These are phyloP conservation scores for Purshia tridentata DNA, from an alignment of 306 rosid species.

Conservation along the genomic window DNA sequence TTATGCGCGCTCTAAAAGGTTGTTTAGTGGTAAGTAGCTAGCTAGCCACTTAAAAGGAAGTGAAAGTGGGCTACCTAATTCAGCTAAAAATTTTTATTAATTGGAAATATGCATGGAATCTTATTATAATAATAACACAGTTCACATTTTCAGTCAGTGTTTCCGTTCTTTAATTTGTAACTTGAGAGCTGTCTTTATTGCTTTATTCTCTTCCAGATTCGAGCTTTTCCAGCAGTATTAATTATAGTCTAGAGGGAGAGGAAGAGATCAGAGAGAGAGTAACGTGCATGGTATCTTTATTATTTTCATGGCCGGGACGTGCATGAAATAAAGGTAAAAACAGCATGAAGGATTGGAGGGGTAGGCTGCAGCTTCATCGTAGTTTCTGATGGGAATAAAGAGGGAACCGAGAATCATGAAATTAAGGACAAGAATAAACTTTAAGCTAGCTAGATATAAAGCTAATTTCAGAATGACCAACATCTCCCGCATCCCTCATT, in stretches of 20 bases:
- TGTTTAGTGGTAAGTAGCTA: constrained; percentile 1
- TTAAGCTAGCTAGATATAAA: constrained; percentile 26
- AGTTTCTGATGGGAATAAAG: constrained; percentile 60
- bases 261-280: constrained; percentile 35
- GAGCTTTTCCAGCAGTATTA: constrained; percentile 46
- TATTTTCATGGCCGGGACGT: constrained; percentile 51
- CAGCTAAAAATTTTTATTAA: constrained; percentile 19
- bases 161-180: constrained; percentile 30
- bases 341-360: constrained; percentile 29
- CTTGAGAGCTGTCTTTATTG: constrained; percentile 49
- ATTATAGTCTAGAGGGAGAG: constrained; percentile 7
- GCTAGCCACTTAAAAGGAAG: constrained; percentile 29
- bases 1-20: constrained; percentile 12
- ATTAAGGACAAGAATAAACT: constrained; percentile 95
- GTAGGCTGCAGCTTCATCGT: constrained; percentile 50
- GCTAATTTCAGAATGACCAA: constrained; percentile 37
- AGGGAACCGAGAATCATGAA: constrained; percentile 36
- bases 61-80: constrained; percentile 25
- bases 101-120: constrained; percentile 23
- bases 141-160: constrained; percentile 18
- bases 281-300: constrained; percentile 66
- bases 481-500: constrained; percentile 6
- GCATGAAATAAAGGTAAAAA: constrained; percentile 62
- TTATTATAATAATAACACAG: constrained; percentile 23
- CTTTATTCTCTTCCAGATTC: constrained; percentile 72